phyloP scores from a whole-genome alignment of 306 rosid genomes.

The Aeschynomene evenia region DNA sequence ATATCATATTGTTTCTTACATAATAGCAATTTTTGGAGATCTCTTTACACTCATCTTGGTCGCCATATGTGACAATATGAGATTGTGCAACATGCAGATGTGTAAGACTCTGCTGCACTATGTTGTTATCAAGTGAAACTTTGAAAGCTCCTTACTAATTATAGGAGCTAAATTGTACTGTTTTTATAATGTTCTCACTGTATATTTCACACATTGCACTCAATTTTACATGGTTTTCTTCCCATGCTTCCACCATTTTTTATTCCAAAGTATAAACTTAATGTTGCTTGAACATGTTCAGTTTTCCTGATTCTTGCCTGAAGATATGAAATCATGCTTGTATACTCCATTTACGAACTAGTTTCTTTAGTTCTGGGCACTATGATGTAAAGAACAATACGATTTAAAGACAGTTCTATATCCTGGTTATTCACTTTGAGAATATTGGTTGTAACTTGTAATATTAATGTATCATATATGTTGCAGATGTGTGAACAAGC shows the following conservation, averaged over 20 bases:
- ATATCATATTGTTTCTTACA: not conserved
- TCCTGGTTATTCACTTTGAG: constrained; percentile 22
- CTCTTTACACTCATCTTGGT: constrained; percentile 3
- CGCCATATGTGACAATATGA: not conserved
- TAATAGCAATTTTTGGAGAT: constrained; percentile 7
- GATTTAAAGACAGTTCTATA: constrained; percentile 5
- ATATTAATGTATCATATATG: constrained; percentile 6
- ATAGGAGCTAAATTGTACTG: constrained; percentile 22
- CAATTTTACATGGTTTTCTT: not conserved
- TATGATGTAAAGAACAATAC: constrained; percentile 15
- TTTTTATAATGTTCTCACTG: not conserved
- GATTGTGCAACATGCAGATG: not conserved
- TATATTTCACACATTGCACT: not conserved
- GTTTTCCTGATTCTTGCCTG: not conserved
- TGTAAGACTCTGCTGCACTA: not conserved
- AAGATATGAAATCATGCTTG: constrained; percentile 11
- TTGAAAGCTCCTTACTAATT: constrained; percentile 5
- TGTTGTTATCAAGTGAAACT: constrained; percentile 18
- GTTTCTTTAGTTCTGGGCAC: constrained; percentile 9
- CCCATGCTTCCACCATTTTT: not conserved
- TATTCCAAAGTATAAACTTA: constrained; percentile 7
- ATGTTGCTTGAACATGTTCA: constrained; percentile 6
- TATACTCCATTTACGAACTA: not conserved
- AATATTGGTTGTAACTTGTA: constrained; percentile 23
- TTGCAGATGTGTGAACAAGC: constrained; percentile 97